phyloP scores from a whole-genome alignment of 257 asterid genomes.

The Salvia miltiorrhiza region DNA sequence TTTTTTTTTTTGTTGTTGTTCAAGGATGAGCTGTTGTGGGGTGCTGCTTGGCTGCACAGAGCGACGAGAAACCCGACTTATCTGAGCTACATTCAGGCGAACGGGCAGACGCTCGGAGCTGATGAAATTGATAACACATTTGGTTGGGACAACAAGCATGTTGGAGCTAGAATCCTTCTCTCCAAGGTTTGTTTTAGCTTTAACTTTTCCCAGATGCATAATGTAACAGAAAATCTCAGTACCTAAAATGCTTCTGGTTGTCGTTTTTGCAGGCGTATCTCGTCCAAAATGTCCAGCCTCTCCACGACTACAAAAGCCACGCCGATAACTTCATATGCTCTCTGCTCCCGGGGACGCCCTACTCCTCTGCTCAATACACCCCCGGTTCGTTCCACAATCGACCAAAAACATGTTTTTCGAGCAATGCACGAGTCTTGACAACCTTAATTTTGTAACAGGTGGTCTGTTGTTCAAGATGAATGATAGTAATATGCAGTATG shows the following conservation, averaged over 20 bases:
- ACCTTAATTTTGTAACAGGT: constrained; percentile 34
- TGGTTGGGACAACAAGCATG: constrained; percentile 99
- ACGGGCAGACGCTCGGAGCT: constrained; percentile 92
- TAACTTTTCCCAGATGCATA: not conserved
- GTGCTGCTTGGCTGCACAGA: constrained; percentile 95
- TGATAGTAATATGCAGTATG: constrained; percentile 92
- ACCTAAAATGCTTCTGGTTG: not conserved
- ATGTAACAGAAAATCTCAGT: too few species aligned
- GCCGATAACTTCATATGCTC: constrained; percentile 95
- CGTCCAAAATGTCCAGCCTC: constrained; percentile 77
- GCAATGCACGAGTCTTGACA: not conserved
- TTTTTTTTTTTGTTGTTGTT: not conserved
- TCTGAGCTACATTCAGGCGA: constrained; percentile 76
- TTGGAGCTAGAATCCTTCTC: constrained; percentile 90
- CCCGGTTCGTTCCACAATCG: constrained; percentile 41
- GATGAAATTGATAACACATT: constrained; percentile 82
- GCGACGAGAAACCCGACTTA: constrained; percentile 76
- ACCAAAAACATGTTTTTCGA: not conserved
- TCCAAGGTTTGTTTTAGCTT: constrained; percentile 62
- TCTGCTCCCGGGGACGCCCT: constrained; percentile 76
- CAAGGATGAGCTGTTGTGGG: constrained; percentile 97
- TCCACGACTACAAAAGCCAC: constrained; percentile 88
- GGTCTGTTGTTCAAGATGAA: constrained; percentile 92
- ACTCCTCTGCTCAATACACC: constrained; percentile 73
- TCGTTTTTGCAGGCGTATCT: constrained; percentile 67